phyloP scores from a whole-genome alignment of 768 basidiomycete genomes.

The Imleria badia region DNA sequence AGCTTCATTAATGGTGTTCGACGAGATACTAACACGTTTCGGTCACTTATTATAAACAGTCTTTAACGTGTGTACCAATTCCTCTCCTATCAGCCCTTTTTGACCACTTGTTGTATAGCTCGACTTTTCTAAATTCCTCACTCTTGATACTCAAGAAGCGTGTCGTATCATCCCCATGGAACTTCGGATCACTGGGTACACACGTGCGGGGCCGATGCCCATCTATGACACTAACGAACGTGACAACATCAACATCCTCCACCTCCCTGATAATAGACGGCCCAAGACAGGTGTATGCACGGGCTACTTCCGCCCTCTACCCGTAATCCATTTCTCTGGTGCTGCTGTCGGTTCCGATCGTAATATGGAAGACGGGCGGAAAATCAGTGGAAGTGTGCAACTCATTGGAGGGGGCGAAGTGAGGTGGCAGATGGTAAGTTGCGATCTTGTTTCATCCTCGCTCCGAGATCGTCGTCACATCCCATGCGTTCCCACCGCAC shows the following conservation, averaged over 20 bases:
- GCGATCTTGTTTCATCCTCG: not conserved
- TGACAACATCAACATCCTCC: constrained; percentile 16
- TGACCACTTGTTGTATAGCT: constrained; percentile 15
- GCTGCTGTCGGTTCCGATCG: constrained; percentile 40
- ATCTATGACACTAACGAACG: constrained; percentile 8
- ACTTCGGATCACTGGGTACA: constrained; percentile 42
- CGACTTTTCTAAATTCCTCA: constrained; percentile 30
- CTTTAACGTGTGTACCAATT: constrained; percentile 20
- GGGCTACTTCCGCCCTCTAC: constrained; percentile 35
- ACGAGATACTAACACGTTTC: not conserved
- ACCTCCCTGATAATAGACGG: not conserved
- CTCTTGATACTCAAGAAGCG: constrained; percentile 40
- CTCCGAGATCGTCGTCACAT: not conserved
- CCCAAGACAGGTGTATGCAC: constrained; percentile 13
- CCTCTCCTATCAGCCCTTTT: not conserved
- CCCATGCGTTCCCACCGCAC: too few relatives aligned
- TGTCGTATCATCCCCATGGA: constrained; percentile 54
- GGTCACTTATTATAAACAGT: constrained; percentile 7
- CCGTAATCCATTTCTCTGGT: constrained; percentile 53
- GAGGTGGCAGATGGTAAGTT: constrained; percentile 50
- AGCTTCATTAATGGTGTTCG: not conserved
- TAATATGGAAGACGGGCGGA: constrained; percentile 33
- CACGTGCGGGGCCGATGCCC: constrained; percentile 24
- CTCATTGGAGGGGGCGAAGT: constrained; percentile 50
- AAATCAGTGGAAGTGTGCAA: constrained; percentile 43